Evolutionary conservation across 2,329 filamentous ascomycete genomes (phyloP).

Genomic region (Colletotrichum coccodes): DNA sequence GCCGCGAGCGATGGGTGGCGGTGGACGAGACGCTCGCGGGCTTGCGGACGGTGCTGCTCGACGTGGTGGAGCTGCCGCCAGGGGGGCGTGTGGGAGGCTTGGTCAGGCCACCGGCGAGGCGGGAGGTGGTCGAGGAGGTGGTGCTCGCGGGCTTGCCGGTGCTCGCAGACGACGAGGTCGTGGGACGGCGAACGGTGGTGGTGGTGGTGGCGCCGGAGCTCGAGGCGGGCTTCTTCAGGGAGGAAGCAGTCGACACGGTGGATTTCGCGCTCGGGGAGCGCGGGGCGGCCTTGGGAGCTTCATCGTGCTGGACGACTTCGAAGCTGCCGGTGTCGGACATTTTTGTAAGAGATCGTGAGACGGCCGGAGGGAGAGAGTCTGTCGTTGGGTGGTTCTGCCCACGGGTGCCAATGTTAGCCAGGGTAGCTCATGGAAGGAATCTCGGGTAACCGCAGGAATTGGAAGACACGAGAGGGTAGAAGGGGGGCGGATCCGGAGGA

Average conservation of each 20-base stretch:
- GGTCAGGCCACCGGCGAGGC: slow-evolving; percentile 52
- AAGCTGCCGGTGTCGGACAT: slow-evolving; percentile 61
- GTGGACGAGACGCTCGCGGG: slow-evolving; percentile 47
- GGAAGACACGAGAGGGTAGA: not conserved
- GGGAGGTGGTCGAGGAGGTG: slow-evolving; percentile 44
- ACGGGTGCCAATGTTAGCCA: slow-evolving; percentile 13
- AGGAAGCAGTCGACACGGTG: slow-evolving; percentile 40
- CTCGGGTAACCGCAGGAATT: slow-evolving; percentile 25
- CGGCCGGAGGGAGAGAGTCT: slow-evolving; percentile 1
- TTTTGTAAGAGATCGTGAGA: slow-evolving; percentile 32
- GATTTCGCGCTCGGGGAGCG: slow-evolving; percentile 45
- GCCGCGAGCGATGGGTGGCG: slow-evolving; percentile 56
- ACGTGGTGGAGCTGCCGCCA: slow-evolving; percentile 46
- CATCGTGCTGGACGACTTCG: slow-evolving; percentile 56
- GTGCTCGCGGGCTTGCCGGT: slow-evolving; percentile 41
- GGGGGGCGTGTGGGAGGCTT: slow-evolving; percentile 61
- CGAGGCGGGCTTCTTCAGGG: slow-evolving; percentile 47
- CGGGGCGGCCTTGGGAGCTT: slow-evolving; percentile 45
- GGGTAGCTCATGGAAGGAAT: not conserved
- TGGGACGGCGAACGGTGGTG: slow-evolving; percentile 46
- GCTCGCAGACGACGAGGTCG: slow-evolving; percentile 43
- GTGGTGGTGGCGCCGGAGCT: slow-evolving; percentile 37
- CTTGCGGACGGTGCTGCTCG: slow-evolving; percentile 40
- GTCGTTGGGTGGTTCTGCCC: slow-evolving; percentile 15
- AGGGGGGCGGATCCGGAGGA: not conserved